Percentiles rank a stretch among this genome's conserved stretches.
Evolutionary conservation across 345 rosid genomes (phyloP).

Genomic region (Eutrema heterophyllum): DNA sequence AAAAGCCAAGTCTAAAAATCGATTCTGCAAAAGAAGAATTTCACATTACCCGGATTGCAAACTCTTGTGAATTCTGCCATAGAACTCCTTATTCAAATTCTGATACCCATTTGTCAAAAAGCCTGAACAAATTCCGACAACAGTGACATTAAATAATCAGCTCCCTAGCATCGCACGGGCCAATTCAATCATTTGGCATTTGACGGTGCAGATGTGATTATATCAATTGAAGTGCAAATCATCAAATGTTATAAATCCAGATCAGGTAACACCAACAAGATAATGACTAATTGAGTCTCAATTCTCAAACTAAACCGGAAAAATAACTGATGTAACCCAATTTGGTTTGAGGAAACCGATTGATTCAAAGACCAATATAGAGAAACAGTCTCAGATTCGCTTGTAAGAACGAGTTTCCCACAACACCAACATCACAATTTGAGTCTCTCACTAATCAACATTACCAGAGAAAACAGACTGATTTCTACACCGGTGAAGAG

Average conservation of each 20-base stretch:
- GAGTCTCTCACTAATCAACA: not conserved
- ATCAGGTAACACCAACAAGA: not conserved
- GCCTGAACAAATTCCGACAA: constrained; percentile 30
- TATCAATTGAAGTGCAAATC: not conserved
- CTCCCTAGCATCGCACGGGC: not conserved
- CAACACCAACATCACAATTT: not conserved
- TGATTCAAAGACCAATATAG: not conserved
- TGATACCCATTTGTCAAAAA: constrained; percentile 46
- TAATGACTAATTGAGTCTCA: not conserved
- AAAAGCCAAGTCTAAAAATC: not conserved
- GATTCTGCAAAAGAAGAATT: not conserved
- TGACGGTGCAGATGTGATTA: not conserved
- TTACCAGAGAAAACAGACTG: not conserved
- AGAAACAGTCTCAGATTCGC: not conserved
- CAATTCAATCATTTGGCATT: not conserved
- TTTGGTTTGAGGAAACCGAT: not conserved
- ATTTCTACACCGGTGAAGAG: not conserved
- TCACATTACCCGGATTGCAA: constrained; percentile 55
- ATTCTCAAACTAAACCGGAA: not conserved
- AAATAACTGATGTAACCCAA: not conserved
- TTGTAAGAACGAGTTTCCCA: not conserved
- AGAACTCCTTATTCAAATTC: constrained; percentile 63
- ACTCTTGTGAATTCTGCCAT: constrained; percentile 60
- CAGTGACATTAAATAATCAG: constrained; percentile 5
- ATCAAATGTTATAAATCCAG: not conserved